These are phyloP conservation scores for Exserohilum turcica DNA, from an alignment of 2,329 filamentous ascomycete species.

Conservation along the genomic window DNA sequence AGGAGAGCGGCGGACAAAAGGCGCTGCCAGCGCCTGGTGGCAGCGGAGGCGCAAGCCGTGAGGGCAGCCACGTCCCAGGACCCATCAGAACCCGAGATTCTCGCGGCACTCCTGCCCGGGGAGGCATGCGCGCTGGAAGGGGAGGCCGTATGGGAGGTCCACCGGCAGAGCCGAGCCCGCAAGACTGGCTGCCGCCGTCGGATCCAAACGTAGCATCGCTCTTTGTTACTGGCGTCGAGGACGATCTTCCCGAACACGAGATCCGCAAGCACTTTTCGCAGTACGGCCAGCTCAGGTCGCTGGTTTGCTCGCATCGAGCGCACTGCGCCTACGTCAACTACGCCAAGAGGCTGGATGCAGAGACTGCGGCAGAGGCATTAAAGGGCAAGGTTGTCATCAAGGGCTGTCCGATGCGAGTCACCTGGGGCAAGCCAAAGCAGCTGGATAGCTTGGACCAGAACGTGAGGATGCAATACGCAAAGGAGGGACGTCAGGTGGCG, in stretches of 20 bases:
- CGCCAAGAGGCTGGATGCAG: constrained; percentile 79
- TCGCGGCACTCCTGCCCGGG: constrained; percentile 45
- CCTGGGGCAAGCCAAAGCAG: constrained; percentile 92
- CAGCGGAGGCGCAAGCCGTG: constrained; percentile 37
- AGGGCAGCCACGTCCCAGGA: constrained; percentile 58
- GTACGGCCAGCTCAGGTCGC: constrained; percentile 86
- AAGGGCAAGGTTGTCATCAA: constrained; percentile 88
- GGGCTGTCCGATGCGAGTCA: constrained; percentile 85
- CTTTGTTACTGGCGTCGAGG: constrained; percentile 93
- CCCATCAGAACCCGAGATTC: constrained; percentile 77
- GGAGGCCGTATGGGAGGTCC: constrained; percentile 60
- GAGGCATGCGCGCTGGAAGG: constrained; percentile 47
- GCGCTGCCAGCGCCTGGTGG: constrained; percentile 49
- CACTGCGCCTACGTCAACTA: constrained; percentile 98
- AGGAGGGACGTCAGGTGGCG: constrained; percentile 66
- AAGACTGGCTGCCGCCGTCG: constrained; percentile 83
- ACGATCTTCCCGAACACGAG: constrained; percentile 91
- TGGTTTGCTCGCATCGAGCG: constrained; percentile 95
- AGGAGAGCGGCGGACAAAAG: constrained; percentile 50
- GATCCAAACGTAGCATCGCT: constrained; percentile 89
- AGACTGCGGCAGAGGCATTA: constrained; percentile 81
- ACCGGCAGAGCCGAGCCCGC: constrained; percentile 76
- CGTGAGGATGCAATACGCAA: constrained; percentile 77
- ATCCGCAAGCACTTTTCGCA: constrained; percentile 87
- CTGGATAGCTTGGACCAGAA: constrained; percentile 91